Evolutionary conservation across 2,329 filamentous ascomycete species (phyloP).

Genomic region (Mycocentrospora acerina): DNA sequence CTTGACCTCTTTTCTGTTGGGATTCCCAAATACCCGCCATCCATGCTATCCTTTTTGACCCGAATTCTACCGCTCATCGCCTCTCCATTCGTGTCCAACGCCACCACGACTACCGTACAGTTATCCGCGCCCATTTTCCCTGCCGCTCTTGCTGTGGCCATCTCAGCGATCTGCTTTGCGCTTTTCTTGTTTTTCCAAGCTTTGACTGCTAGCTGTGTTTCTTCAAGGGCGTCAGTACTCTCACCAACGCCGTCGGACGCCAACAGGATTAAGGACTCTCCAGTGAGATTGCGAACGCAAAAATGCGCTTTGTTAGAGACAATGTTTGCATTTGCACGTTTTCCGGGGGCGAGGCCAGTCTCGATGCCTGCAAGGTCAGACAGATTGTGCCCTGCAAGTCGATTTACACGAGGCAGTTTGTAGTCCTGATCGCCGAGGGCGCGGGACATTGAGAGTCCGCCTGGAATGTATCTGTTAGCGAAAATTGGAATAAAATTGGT

Average conservation of each 20-base stretch:
- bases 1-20: no score
- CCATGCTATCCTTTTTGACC: no score
- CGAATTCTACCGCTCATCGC: no score
- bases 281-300: conserved; percentile 12
- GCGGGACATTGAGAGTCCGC: conserved; percentile 29
- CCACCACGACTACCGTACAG: conserved; percentile 22
- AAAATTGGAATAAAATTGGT: background rate
- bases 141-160: conserved; percentile 15
- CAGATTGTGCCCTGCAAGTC: conserved; percentile 25
- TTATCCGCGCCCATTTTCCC: conserved; percentile 22
- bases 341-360: conserved; percentile 26
- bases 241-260: conserved; percentile 27
- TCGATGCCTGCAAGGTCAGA: conserved; percentile 24
- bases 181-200: conserved; percentile 14
- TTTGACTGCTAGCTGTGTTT: conserved; percentile 17
- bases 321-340: conserved; percentile 19
- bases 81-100: no score
- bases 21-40: no score
- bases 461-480: conserved; percentile 2
- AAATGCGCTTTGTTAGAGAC: conserved; percentile 29
- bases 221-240: conserved; percentile 16
- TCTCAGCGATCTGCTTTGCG: conserved; percentile 19
- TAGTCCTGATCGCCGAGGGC: conserved; percentile 24
- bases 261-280: conserved; percentile 20
- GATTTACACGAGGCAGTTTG: conserved; percentile 26